Percentiles rank a stretch among this genome's conserved stretches.
Conservation (phyloP, 2,329 filamentous ascomycete species). For the Tolypocladium paradoxum region DNA sequence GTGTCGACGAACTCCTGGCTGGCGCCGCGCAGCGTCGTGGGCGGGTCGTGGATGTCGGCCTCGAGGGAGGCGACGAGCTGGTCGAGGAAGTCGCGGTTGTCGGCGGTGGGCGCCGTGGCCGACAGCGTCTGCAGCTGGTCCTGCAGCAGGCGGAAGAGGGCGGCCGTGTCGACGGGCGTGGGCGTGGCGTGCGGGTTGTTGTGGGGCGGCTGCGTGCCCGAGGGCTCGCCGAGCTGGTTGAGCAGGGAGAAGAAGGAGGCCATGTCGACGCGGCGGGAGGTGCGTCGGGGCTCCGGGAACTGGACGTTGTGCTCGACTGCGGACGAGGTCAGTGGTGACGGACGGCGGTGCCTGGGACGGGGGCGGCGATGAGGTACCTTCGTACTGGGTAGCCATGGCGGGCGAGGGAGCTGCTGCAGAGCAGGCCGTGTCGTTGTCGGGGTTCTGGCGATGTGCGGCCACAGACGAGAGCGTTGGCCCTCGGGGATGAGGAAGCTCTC, state of each 20-base stretch:
- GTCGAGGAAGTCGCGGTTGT: constrained; percentile 39
- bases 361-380: constrained; percentile 26
- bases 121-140: constrained; percentile 45
- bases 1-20: constrained; percentile 47
- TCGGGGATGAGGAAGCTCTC: no score
- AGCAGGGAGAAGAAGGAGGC: constrained; percentile 50
- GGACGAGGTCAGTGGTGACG: neutral
- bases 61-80: constrained; percentile 37
- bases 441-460: neutral
- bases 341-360: neutral
- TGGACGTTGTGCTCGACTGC: constrained; percentile 56
- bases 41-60: constrained; percentile 40
- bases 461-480: neutral
- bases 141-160: constrained; percentile 47
- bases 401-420: neutral
- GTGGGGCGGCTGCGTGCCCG: constrained; percentile 22
- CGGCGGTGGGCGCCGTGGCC: constrained; percentile 34
- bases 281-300: constrained; percentile 24
- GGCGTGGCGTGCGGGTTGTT: constrained; percentile 48
- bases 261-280: constrained; percentile 50
- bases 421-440: neutral
- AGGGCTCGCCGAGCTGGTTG: constrained; percentile 34
- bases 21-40: constrained; percentile 41
- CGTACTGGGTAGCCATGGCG: constrained; percentile 47
- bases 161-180: constrained; percentile 47